Evolutionary conservation across 768 basidiomycete genomes (phyloP), one percentile per base, ranked within the genome.

Genomic region (Crassisporium funariophilum): DNA sequence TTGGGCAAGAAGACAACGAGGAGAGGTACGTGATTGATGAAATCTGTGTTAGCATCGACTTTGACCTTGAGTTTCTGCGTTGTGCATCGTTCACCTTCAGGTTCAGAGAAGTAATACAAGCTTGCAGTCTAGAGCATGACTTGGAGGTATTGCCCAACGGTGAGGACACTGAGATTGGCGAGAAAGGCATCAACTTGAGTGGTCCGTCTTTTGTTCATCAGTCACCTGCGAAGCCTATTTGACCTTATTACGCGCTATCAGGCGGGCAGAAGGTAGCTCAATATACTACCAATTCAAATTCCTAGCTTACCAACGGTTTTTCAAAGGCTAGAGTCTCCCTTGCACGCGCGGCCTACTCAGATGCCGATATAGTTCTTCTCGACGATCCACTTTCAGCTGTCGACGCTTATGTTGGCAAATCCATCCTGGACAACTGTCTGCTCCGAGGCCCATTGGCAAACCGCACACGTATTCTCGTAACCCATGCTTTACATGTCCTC

Each of bases 311-410:
- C 15, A 41, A 6, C 46, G 2, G 11, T 36, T 43, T 15, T 52
- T n/a, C 52, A n/a, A 56, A 86, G 78, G 84, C 86, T 24, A 80
- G 86, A 22, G 78, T 89, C 12, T 84, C 83, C 4, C 70, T 91
- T 15, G 91, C 90, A 0, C 72, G 91, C 29, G 88, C 88, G 0
- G 84, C 84, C 0, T 94, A 91, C 58, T 83, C 86, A 1, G 68
- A 77, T 0, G 75, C 86, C 2, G 86, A 91, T 52, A 76, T 92
- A 42, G 81, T 89, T 29, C 76, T 92, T 15, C 75, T 92, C 22
- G 90, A 94, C 54, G 91, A 94, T 60, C 86, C 90, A n/a, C 77
- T 92, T 25, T 83, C 83, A 22, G 88, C 89, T 1, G 84, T 91
- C 8, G 89, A 91, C 54, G 81, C 88, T 0, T 82, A 86, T 54